phyloP scores from a whole-genome alignment of 208 protist genomes.

The Crithidia bombi region DNA sequence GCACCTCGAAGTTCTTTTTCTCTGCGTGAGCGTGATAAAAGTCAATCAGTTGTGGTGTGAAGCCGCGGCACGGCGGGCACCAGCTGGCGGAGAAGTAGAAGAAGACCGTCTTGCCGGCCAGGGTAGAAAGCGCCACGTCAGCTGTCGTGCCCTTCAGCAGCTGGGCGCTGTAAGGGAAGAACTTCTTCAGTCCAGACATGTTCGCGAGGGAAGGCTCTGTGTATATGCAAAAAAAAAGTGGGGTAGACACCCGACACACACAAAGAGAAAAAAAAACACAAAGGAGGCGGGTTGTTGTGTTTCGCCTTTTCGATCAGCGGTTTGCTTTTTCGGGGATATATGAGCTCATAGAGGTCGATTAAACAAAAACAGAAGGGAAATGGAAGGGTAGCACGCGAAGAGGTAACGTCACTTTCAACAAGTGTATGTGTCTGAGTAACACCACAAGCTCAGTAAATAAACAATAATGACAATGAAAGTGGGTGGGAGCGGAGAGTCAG shows the following conservation, averaged over 20 bases:
- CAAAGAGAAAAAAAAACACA: too few relatives aligned
- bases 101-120: slow-evolving; percentile 73
- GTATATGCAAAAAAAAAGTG: not conserved
- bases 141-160: slow-evolving; percentile 49
- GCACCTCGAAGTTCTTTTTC: slow-evolving; percentile 87
- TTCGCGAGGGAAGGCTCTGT: slow-evolving; percentile 11
- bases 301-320: too few relatives aligned
- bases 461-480: too few relatives aligned
- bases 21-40: slow-evolving; percentile 80
- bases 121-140: slow-evolving; percentile 32
- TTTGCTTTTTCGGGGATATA: too few relatives aligned
- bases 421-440: too few relatives aligned
- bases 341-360: too few relatives aligned
- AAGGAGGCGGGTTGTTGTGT: too few relatives aligned
- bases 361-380: too few relatives aligned
- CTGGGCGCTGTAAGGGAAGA: slow-evolving; percentile 50
- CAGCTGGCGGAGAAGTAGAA: slow-evolving; percentile 94
- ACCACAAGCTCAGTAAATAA: too few relatives aligned
- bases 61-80: slow-evolving; percentile 94
- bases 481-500: too few relatives aligned
- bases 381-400: too few relatives aligned
- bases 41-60: slow-evolving; percentile 87
- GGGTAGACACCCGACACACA: not conserved
- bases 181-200: slow-evolving; percentile 81
- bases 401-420: too few relatives aligned